Base-by-base conservation (phyloP, 73 alveolate genomes). In the Urostyla sp. region DNA sequence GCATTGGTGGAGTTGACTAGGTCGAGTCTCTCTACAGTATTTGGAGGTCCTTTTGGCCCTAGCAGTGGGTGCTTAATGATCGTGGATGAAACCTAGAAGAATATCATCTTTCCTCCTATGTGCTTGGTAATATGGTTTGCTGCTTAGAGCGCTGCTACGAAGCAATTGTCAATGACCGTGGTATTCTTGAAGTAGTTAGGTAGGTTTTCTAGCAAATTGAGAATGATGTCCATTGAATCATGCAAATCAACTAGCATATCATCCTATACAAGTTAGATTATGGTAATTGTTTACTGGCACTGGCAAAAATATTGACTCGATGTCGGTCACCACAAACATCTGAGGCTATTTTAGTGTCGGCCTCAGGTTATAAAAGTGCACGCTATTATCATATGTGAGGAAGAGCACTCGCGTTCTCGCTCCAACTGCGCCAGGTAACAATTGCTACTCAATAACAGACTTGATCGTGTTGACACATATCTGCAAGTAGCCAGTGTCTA, bases 291-390 rank as follows among this genome's bases (percentile, higher is more conserved):
- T 13, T 55, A 55, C 72, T 31, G 95, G 97, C 16, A 84, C 56
- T 0, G 99, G 99, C 30, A 95, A 67, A 46, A 92, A 94, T 8
- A 86, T 73, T 18, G 90, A 92, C 23, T 83, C 91, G 4, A 80
- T 88, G 67, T 94, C 99, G 28, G 94, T 58, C 5, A 88, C 67
- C 40, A 89, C 94, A 36, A 84, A 58, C 94, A 97, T 92, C 59
- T 90, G 75, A 24, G 97, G 94, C 63, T 92, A 94, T 66, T 88
- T 93, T 45, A 84, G 73, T 18, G 87, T 86, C 30, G 91, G 20
- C 67, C 91, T 87, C 37, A 95, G 90, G 72, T 92, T 94, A 79
- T 93, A 95, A 72, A 94, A 87, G 61, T 95, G 98, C 27, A 95
- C 81, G 45, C 84, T 37, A 37, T 85, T 93, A 72, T 97, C 98